These are phyloP conservation scores for Lipomyces orientalis DNA, from an alignment of 805 yeast species.

Conservation along the genomic window DNA sequence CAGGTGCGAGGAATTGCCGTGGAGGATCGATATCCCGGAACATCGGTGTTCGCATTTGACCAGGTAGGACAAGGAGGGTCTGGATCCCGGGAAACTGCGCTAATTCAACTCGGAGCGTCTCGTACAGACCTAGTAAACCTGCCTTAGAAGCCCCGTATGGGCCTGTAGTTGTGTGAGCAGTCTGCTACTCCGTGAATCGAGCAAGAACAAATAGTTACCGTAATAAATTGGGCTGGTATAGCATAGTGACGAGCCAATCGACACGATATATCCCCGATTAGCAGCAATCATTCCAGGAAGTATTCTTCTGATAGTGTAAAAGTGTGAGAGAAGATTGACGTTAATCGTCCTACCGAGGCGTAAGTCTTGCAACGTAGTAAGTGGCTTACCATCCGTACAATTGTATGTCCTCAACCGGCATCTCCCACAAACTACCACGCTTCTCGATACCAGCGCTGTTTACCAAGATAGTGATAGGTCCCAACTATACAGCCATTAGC, in stretches of 20 bases:
- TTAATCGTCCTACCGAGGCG: constrained; percentile 51
- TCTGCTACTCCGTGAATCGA: constrained; percentile 5
- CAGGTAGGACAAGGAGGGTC: constrained; percentile 82
- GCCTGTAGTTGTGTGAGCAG: constrained; percentile 44
- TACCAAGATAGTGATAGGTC: constrained; percentile 68
- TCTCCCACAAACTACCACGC: constrained; percentile 60
- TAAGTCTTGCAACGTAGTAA: neutral
- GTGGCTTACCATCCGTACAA: constrained; percentile 35
- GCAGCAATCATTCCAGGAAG: constrained; percentile 70
- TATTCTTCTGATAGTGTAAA: constrained; percentile 70
- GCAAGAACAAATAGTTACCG: constrained; percentile 34
- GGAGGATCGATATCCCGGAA: constrained; percentile 79
- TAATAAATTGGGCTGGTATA: constrained; percentile 82
- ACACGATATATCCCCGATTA: constrained; percentile 76
- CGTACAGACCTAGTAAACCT: constrained; percentile 83
- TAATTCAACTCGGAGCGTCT: constrained; percentile 69
- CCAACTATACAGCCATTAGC: constrained; percentile 47
- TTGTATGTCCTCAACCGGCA: constrained; percentile 64
- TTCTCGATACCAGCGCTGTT: constrained; percentile 83
- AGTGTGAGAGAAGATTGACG: constrained; percentile 73
- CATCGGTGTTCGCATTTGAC: constrained; percentile 76
- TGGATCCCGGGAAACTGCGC: constrained; percentile 64
- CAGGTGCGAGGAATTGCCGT: constrained; percentile 77
- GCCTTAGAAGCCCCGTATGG: constrained; percentile 92
- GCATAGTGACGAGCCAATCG: constrained; percentile 84